A percentile compares a stretch with the other conserved stretches of the same genome.
These are phyloP conservation scores for Austroboletus festivus DNA, from an alignment of 768 basidiomycete genomes.

Conservation along the genomic window DNA sequence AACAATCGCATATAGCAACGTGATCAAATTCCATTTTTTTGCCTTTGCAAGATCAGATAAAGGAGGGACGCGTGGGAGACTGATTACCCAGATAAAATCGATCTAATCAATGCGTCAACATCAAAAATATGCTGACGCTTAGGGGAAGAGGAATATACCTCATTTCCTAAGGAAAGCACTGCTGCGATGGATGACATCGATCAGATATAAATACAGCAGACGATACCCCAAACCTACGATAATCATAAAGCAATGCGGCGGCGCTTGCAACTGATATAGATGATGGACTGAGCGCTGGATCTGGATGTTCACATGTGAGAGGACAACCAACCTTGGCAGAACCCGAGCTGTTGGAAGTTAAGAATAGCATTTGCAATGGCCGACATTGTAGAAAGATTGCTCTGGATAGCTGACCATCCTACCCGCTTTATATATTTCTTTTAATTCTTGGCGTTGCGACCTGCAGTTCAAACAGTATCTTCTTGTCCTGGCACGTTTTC, in stretches of 20 bases:
- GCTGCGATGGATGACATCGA: background rate
- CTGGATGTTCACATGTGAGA: no score
- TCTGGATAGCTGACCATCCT: background rate
- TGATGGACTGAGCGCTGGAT: no score
- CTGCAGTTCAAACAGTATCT: background rate
- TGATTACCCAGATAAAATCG: slow-evolving; percentile 18
- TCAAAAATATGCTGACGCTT: background rate
- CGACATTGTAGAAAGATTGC: slow-evolving; percentile 3
- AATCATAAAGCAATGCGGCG: slow-evolving; percentile 15
- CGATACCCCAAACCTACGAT: slow-evolving; percentile 3
- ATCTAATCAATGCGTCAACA: slow-evolving; percentile 6
- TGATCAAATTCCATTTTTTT: slow-evolving; percentile 16
- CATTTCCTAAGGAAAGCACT: slow-evolving; percentile 13
- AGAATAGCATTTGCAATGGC: background rate
- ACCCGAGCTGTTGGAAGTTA: slow-evolving; percentile 4
- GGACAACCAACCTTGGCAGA: slow-evolving; percentile 13
- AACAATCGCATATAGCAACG: slow-evolving; percentile 16
- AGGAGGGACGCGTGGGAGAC: background rate
- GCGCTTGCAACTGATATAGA: slow-evolving; percentile 6
- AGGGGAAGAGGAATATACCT: slow-evolving; percentile 1
- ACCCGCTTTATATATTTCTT: background rate
- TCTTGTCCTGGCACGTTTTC: no score
- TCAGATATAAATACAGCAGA: background rate
- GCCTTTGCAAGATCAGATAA: slow-evolving; percentile 7
- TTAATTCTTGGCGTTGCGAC: background rate